Evolutionary conservation across 2,329 filamentous ascomycete species (phyloP).

Genomic region (Curvularia hawaiiensis): DNA sequence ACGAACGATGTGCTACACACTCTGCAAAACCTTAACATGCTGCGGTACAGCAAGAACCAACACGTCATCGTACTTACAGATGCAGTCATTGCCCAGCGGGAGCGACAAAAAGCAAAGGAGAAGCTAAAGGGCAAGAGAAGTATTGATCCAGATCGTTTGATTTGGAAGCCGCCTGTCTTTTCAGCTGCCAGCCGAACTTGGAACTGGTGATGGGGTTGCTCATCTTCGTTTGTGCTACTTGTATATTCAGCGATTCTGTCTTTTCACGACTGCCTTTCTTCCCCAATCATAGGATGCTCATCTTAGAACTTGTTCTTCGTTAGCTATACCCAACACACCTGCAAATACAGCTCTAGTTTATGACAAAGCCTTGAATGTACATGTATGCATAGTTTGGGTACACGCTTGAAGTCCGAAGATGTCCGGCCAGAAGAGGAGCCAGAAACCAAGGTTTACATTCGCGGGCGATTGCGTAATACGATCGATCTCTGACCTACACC

Average conservation of each 20-base stretch:
- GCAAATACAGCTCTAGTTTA: neutral
- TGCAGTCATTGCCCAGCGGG: constrained; percentile 71
- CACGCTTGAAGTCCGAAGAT: neutral
- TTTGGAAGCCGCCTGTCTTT: constrained; percentile 97
- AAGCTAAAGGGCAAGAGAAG: constrained; percentile 76
- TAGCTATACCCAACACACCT: constrained; percentile 5
- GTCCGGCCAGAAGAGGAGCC: neutral
- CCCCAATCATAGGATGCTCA: neutral
- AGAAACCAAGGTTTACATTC: neutral
- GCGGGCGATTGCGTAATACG: neutral
- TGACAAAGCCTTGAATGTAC: neutral
- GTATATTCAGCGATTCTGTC: neutral
- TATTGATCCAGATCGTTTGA: constrained; percentile 78
- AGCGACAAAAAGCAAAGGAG: constrained; percentile 77
- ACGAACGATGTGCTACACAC: constrained; percentile 96
- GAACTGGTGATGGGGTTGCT: constrained; percentile 72
- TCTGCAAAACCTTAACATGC: constrained; percentile 90
- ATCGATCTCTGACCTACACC: neutral
- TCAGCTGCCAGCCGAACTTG: constrained; percentile 88
- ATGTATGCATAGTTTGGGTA: neutral
- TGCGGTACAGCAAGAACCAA: constrained; percentile 93
- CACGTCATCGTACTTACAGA: constrained; percentile 95
- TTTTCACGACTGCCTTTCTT: neutral
- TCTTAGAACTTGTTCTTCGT: neutral
- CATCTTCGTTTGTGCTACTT: neutral